Base-by-base conservation (phyloP, 2,329 filamentous ascomycete genomes). In the Colletotrichum salicis region DNA sequence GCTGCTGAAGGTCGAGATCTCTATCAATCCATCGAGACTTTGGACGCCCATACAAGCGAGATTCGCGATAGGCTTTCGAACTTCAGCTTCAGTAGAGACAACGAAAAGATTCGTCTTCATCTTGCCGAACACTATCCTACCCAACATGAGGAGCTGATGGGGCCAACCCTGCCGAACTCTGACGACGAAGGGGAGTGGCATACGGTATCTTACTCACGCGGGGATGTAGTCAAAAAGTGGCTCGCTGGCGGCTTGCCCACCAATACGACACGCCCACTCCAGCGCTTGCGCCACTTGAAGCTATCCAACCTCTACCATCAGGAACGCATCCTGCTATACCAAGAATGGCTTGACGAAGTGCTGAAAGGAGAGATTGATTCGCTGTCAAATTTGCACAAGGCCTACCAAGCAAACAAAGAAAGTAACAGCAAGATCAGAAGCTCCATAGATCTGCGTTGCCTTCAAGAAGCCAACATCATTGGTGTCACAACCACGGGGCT, bases 401-500 rank as follows among this genome's bases (percentile, higher is more conserved):
- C 24, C 5, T 71, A 71, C 29, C 56, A 57, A 5, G 19, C 29
- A 3, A 24, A 52, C 3, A 63, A 59, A 2, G 63, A 76, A n/a
- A 2, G 52, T 6, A 73, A 76, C 45, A 72, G 77, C 24, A 64
- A 64, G 1, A 75, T 80, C 0, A 60, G 71, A 11, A 73, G 76
- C 1, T 81, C 84, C 4, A 76, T 83, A 1, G 79, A 84, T 41
- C 74, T 80, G 1, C 81, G 83, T 6, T 80, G 79, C 29, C 79
- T 87, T 1, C 70, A 78, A 2, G 27, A 78, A 15, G 83, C 84
- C 1, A 76, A 85, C 5, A 82, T 92, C 4, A 84, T 92, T 55
- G 90, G 90, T 0, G 80, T 90, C 1, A 92, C 90, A 0, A 92
- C 90, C 0, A 88, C 86, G 0, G 89, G 89, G 0, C 80, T 92